Evolutionary conservation across 805 yeast genomes (phyloP).

Genomic region (Barnettozyma populi): DNA sequence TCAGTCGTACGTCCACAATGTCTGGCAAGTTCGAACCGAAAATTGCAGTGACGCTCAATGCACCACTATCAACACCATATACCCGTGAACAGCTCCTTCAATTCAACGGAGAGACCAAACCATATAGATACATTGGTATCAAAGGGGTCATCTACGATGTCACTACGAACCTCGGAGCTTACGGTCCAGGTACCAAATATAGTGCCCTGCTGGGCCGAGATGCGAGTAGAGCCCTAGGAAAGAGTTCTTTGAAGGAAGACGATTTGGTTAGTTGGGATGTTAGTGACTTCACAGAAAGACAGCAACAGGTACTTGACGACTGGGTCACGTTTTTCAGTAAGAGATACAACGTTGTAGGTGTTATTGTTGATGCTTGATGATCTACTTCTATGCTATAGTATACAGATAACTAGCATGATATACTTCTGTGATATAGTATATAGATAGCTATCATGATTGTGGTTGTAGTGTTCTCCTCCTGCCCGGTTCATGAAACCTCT

Average conservation of each 20-base stretch:
- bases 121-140: constrained; percentile 63
- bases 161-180: constrained; percentile 53
- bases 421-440: too few species aligned
- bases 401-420: too few species aligned
- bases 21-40: constrained; percentile 45
- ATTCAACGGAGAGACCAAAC: constrained; percentile 39
- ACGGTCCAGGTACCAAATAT: constrained; percentile 75
- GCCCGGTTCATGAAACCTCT: too few species aligned
- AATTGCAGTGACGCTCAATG: constrained; percentile 43
- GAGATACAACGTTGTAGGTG: constrained; percentile 18
- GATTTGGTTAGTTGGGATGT: constrained; percentile 52
- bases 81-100: constrained; percentile 37
- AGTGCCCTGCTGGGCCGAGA: constrained; percentile 71
- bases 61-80: constrained; percentile 43
- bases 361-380: not conserved
- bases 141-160: constrained; percentile 80
- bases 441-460: too few species aligned
- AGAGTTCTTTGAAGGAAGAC: constrained; percentile 51
- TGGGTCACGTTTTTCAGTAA: constrained; percentile 66
- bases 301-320: constrained; percentile 57
- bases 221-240: constrained; percentile 70
- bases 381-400: not conserved
- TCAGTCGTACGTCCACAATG: not conserved
- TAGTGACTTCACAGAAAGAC: constrained; percentile 50
- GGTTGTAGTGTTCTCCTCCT: too few species aligned